A percentile compares a stretch with the other conserved stretches of the same genome.
These are phyloP conservation scores for Gonium pectorale DNA, from an alignment of 139 green algal species.

Conservation along the genomic window DNA sequence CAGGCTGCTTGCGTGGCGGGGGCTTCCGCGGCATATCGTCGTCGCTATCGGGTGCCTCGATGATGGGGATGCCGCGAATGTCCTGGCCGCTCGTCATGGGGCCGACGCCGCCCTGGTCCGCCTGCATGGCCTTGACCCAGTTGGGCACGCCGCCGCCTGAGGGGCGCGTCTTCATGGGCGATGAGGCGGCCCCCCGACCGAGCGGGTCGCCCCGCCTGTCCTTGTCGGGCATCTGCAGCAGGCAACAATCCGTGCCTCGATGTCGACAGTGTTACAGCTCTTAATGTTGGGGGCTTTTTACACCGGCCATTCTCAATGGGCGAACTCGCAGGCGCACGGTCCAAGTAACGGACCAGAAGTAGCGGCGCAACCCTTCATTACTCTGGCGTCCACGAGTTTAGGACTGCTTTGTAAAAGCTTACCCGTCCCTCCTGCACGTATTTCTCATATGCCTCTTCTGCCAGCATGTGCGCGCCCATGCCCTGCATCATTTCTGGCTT, in stretches of 20 bases:
- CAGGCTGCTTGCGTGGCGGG: slow-evolving; percentile 22
- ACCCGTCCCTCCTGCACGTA: slow-evolving; percentile 27
- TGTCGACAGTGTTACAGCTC: no score
- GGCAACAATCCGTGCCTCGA: no score
- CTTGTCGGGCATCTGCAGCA: slow-evolving; percentile 1
- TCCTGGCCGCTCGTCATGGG: slow-evolving; percentile 41
- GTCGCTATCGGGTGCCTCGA: slow-evolving; percentile 36
- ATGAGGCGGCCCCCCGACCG: background rate
- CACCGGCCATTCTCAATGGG: no score
- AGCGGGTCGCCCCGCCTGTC: slow-evolving; percentile 15
- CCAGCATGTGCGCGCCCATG: slow-evolving; percentile 30
- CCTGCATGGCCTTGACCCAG: slow-evolving; percentile 49
- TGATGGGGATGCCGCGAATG: slow-evolving; percentile 44
- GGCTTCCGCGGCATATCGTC: slow-evolving; percentile 36
- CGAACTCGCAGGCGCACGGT: no score
- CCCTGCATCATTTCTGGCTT: slow-evolving; percentile 30
- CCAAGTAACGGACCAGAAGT: no score
- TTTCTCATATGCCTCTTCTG: slow-evolving; percentile 32
- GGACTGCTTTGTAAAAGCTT: no score
- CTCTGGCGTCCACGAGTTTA: no score
- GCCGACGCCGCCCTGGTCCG: slow-evolving; percentile 6
- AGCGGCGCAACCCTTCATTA: no score
- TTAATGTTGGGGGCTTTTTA: no score
- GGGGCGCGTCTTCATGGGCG: slow-evolving; percentile 20
- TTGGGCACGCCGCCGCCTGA: slow-evolving; percentile 35